Evolutionary conservation across 495 filamentous ascomycete species (phyloP).

Genomic region (Aspergillus steynii): DNA sequence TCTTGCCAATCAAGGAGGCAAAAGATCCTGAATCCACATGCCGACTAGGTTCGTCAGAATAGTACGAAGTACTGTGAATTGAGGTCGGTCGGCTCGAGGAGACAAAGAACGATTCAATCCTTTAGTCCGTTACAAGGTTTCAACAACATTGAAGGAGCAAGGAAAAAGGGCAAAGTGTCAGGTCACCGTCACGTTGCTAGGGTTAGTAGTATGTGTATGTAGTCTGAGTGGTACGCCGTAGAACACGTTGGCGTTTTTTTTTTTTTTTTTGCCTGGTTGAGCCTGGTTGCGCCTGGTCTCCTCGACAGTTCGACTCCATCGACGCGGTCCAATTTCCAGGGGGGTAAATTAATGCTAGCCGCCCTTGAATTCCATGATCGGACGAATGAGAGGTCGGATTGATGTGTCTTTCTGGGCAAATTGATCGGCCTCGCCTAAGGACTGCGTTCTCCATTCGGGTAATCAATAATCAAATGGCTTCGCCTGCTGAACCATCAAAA

Average conservation of each 20-base stretch:
- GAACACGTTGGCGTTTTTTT: background rate
- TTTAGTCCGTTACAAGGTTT: conserved; percentile 2
- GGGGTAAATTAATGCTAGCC: conserved; percentile 4
- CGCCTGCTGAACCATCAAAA: background rate
- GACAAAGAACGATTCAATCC: background rate
- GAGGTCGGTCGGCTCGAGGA: background rate
- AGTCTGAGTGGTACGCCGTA: background rate
- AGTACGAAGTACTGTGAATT: background rate
- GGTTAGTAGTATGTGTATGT: background rate
- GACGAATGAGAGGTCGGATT: conserved; percentile 16
- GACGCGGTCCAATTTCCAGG: background rate
- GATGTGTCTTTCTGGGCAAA: conserved; percentile 6
- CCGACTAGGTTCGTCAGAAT: background rate
- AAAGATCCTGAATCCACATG: background rate
- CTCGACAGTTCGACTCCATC: background rate
- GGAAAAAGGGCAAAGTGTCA: background rate
- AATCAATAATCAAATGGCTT: background rate
- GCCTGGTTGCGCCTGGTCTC: background rate
- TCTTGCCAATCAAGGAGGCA: background rate
- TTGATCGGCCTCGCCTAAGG: background rate
- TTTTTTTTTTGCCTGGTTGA: background rate
- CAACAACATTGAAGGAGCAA: background rate
- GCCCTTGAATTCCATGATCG: conserved; percentile 3
- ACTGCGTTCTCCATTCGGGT: conserved; percentile 7
- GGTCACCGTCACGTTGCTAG: conserved; percentile 1